Evolutionary conservation across 495 filamentous ascomycete genomes (phyloP).

Genomic region (Alectoria sarmentosa): DNA sequence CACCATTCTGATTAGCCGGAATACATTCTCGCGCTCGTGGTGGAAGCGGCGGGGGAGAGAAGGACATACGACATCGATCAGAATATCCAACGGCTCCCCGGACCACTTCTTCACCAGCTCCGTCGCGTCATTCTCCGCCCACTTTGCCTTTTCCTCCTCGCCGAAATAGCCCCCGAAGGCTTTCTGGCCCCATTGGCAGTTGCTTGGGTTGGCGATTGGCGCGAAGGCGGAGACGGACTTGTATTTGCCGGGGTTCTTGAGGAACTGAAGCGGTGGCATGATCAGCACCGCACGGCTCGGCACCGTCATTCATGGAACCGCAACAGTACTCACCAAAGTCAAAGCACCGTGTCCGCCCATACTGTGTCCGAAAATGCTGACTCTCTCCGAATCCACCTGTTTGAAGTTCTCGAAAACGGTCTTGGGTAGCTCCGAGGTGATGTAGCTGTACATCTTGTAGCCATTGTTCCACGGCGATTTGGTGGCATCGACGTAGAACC

Average conservation of each 20-base stretch:
- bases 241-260: constrained; percentile 86
- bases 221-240: constrained; percentile 83
- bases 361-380: constrained; percentile 84
- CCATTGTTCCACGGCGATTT: constrained; percentile 59
- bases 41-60: background rate
- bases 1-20: background rate
- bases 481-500: constrained; percentile 93
- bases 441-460: constrained; percentile 92
- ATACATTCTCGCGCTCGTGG: background rate
- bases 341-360: constrained; percentile 97
- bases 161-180: constrained; percentile 89
- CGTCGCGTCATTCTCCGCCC: constrained; percentile 88
- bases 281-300: no score
- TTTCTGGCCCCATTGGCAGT: constrained; percentile 92
- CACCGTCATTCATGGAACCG: no score
- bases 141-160: constrained; percentile 58
- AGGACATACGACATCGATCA: constrained; percentile 70
- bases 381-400: constrained; percentile 55
- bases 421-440: constrained; percentile 72
- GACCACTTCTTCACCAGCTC: constrained; percentile 75
- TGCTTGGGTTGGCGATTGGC: constrained; percentile 80
- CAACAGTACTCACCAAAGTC: constrained; percentile 50
- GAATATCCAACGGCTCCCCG: constrained; percentile 54
- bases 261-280: constrained; percentile 59
- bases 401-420: constrained; percentile 60